Evolutionary conservation across 768 basidiomycete species (phyloP).

Genomic region (Amylocystis lapponica): DNA sequence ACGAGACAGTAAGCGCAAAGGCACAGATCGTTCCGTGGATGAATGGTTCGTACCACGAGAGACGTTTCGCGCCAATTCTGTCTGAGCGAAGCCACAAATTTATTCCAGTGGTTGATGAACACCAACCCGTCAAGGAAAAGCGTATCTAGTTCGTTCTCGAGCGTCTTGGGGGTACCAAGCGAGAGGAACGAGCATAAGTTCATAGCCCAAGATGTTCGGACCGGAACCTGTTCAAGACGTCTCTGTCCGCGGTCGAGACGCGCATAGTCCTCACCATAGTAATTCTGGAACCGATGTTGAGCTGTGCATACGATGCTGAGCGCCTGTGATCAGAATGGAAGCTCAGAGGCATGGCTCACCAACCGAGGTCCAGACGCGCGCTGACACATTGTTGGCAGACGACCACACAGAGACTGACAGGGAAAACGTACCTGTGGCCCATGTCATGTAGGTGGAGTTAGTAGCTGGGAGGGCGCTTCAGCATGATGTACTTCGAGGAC

Average conservation of each 20-base stretch:
- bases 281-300: slow-evolving; percentile 17
- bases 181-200: slow-evolving; percentile 5
- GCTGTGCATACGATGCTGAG: slow-evolving; percentile 2
- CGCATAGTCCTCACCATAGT: slow-evolving; percentile 20
- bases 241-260: slow-evolving; percentile 18
- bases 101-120: slow-evolving; percentile 20
- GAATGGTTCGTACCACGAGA: too few species aligned
- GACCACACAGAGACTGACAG: too few species aligned
- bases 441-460: slow-evolving; percentile 6
- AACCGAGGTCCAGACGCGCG: slow-evolving; percentile 15
- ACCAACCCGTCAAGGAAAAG: slow-evolving; percentile 20
- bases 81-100: slow-evolving; percentile 10
- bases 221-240: slow-evolving; percentile 2
- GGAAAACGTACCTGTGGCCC: slow-evolving; percentile 9
- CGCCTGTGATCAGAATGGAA: background rate
- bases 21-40: slow-evolving; percentile 4
- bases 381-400: background rate
- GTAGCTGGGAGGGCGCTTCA: background rate
- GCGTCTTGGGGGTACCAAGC: slow-evolving; percentile 10
- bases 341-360: slow-evolving; percentile 3
- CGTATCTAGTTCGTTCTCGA: slow-evolving; percentile 10
- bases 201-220: background rate
- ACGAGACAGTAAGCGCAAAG: slow-evolving; percentile 10
- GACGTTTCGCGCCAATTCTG: slow-evolving; percentile 15
- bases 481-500: background rate